phyloP scores from a whole-genome alignment of 352 stramenopile genomes.

The Globisporangium heterothallicum region DNA sequence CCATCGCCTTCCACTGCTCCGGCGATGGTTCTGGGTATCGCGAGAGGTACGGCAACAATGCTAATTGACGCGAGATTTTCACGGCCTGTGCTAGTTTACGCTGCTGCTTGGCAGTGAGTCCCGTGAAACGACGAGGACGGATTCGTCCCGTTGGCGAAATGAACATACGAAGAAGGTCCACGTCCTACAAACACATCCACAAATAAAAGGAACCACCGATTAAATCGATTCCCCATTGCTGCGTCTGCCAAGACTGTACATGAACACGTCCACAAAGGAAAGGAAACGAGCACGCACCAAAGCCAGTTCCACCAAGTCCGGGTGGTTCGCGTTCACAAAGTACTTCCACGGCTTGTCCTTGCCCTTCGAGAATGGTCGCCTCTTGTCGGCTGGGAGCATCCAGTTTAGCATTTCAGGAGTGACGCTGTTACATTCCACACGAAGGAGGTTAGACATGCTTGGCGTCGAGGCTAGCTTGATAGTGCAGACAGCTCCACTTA shows the following conservation, averaged over 20 bases:
- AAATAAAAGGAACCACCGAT: too few species aligned
- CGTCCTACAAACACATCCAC: conserved; percentile 27
- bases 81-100: conserved; percentile 68
- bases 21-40: conserved; percentile 78
- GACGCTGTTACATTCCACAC: conserved; percentile 16
- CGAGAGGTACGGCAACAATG: conserved; percentile 69
- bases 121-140: conserved; percentile 72
- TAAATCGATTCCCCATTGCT: too few species aligned
- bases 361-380: conserved; percentile 46
- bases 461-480: neutral
- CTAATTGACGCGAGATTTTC: conserved; percentile 76
- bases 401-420: conserved; percentile 80
- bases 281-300: conserved; percentile 24
- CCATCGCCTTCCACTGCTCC: conserved; percentile 76
- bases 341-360: conserved; percentile 76
- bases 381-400: conserved; percentile 66
- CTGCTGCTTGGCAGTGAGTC: conserved; percentile 80
- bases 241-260: too few species aligned
- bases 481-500: conserved; percentile 20
- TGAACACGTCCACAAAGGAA: too few species aligned
- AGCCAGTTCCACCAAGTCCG: conserved; percentile 69
- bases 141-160: conserved; percentile 82
- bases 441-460: neutral
- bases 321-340: conserved; percentile 68
- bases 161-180: conserved; percentile 76